Evolutionary conservation across 2,329 filamentous ascomycete species (phyloP).

Genomic region (Byssoonygena ceratinophila): DNA sequence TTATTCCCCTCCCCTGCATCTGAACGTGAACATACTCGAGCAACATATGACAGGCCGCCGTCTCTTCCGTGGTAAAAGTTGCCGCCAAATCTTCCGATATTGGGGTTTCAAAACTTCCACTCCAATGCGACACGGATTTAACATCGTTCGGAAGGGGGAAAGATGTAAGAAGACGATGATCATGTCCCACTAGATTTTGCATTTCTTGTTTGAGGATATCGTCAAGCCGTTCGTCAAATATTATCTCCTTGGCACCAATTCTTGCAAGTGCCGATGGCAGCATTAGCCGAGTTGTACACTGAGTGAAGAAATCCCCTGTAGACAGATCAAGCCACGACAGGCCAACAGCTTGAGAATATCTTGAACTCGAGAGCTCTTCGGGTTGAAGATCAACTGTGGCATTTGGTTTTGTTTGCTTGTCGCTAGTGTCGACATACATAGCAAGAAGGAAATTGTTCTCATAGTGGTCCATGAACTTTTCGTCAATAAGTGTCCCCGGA

Average conservation of each 20-base stretch:
- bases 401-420: conserved; percentile 19
- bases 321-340: conserved; percentile 92
- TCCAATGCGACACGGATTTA: conserved; percentile 55
- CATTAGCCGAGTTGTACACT: conserved; percentile 58
- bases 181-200: conserved; percentile 59
- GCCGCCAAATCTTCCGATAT: conserved; percentile 45
- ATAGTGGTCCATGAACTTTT: conserved; percentile 91
- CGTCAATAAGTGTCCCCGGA: conserved; percentile 89
- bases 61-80: conserved; percentile 57
- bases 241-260: conserved; percentile 72
- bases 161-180: conserved; percentile 66
- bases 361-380: conserved; percentile 24
- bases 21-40: conserved; percentile 74
- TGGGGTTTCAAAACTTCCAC: conserved; percentile 62
- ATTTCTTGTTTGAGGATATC: conserved; percentile 51
- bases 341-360: conserved; percentile 47
- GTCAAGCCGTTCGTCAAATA: conserved; percentile 58
- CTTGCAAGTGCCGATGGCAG: conserved; percentile 73
- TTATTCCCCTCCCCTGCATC: conserved; percentile 65
- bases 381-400: conserved; percentile 7
- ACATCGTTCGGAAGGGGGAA: conserved; percentile 42
- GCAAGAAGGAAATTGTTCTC: conserved; percentile 88
- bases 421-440: conserved; percentile 48
- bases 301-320: conserved; percentile 87
- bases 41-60: conserved; percentile 67